phyloP scores from a whole-genome alignment of 805 yeast genomes.

The Suhomyces sp. region DNA sequence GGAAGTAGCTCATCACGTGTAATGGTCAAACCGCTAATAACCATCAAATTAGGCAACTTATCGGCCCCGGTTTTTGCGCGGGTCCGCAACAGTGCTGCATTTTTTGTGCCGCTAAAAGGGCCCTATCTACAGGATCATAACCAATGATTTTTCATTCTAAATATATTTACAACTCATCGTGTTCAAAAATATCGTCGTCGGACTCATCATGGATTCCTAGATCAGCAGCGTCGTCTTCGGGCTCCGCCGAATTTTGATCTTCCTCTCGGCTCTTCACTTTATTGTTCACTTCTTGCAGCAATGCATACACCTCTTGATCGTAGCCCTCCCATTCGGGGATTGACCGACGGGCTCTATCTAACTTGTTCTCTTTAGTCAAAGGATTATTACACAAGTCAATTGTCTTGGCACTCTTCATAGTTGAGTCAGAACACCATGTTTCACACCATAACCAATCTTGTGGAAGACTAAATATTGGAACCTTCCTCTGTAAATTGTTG shows the following conservation, averaged over 20 bases:
- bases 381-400: slow-evolving; percentile 87
- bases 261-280: background rate
- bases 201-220: slow-evolving; percentile 3
- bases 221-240: slow-evolving; percentile 2
- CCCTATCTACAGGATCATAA: background rate
- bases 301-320: slow-evolving; percentile 49
- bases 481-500: slow-evolving; percentile 69
- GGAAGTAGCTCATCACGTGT: background rate
- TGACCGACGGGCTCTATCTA: slow-evolving; percentile 71
- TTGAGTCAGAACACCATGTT: slow-evolving; percentile 79
- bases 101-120: background rate
- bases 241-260: background rate
- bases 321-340: slow-evolving; percentile 75
- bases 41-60: background rate
- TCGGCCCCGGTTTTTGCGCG: background rate
- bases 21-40: background rate
- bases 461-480: slow-evolving; percentile 71
- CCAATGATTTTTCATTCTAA: background rate
- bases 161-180: slow-evolving; percentile 9
- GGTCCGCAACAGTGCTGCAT: background rate
- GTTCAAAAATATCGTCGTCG: slow-evolving; percentile 10
- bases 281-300: slow-evolving; percentile 11
- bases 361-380: slow-evolving; percentile 71
- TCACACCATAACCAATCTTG: slow-evolving; percentile 93
- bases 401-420: slow-evolving; percentile 62